Percentiles rank a stretch among this genome's conserved stretches.
Evolutionary conservation across 1,139 yeast genomes (phyloP).

Genomic region (Casaregolazyma lundiana): DNA sequence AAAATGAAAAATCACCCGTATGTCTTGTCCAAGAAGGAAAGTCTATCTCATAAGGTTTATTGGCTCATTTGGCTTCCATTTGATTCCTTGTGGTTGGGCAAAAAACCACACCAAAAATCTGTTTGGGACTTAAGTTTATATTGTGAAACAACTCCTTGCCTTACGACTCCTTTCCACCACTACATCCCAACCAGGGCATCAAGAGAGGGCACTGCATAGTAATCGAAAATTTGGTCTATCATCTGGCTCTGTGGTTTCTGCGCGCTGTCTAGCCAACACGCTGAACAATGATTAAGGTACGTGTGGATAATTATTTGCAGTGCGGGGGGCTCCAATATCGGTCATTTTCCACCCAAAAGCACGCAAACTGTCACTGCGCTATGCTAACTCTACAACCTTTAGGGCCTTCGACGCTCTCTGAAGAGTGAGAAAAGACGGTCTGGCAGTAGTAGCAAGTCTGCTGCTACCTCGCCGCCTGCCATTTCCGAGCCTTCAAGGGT

Average conservation of each 20-base stretch:
- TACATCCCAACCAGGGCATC: background rate
- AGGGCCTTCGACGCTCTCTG: slow-evolving; percentile 35
- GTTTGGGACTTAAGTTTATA: background rate
- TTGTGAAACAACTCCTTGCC: slow-evolving; percentile 1
- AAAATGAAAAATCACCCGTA: background rate
- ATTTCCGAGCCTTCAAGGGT: background rate
- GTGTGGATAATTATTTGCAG: background rate
- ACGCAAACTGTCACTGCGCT: too few relatives aligned
- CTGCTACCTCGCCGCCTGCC: slow-evolving; percentile 8
- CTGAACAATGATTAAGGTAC: background rate
- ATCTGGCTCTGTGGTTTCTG: background rate
- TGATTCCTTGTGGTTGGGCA: too few relatives aligned
- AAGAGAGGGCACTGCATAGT: background rate
- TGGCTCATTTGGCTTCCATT: background rate
- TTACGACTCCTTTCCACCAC: background rate
- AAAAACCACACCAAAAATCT: too few relatives aligned
- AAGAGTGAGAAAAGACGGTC: slow-evolving; percentile 34
- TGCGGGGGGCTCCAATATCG: background rate
- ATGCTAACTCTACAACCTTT: slow-evolving; percentile 4
- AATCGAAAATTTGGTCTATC: background rate
- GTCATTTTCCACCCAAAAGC: background rate
- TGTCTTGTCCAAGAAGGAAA: background rate
- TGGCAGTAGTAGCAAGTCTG: slow-evolving; percentile 16
- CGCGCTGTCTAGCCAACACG: background rate
- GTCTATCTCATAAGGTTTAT: background rate